Base-by-base conservation (phyloP, 1,284 basidiomycete genomes). In the Rhodotorula sp. region DNA sequence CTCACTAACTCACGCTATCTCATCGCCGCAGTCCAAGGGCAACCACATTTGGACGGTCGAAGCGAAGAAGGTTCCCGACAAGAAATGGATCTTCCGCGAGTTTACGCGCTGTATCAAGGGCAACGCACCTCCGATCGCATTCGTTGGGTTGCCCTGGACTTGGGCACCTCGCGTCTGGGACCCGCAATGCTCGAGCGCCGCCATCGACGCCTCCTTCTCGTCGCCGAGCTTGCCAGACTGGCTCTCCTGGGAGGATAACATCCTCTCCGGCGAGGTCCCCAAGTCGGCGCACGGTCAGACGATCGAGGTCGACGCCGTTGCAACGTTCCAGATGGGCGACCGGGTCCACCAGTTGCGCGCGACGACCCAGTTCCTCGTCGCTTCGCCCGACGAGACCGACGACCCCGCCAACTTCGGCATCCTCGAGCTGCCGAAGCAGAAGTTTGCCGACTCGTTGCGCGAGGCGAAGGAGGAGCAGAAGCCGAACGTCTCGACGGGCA, bases 41-140 rank as follows among this genome's bases (percentile, higher is more conserved):
- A 99, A 99, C 81, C 95, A 99, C 79, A 96, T 99, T 75, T 99
- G 96, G 96, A 95, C 94, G 78, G 90, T 99, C 60, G 93, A 98
- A 77, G 96, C 94, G 26, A 92, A 89, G 82, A 97, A 94, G 78
- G 75, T 84, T 44, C 81, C 81, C 0, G 89, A 91, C 48, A 88
- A 88, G 48, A 83, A 86, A 65, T 99, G 95, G 94, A 85, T 88
- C 61, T 99, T 99, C 83, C 86, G 93, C 62, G 89, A 93, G 26
- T 98, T 98, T 82, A 84, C 89, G 77, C 88, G 92, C 65, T 89
- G 89, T 79, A 86, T 97, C 65, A 89, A 92, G 48, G 91, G 91
- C 20, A 84, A 84, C 15, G 90, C 92, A 20, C 88, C 90, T 37
- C 83, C 86, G 62, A 87, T 92, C 68, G 94, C 92, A 7, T 75